phyloP scores from a whole-genome alignment of 2,329 filamentous ascomycete genomes.

The Capronia coronata region DNA sequence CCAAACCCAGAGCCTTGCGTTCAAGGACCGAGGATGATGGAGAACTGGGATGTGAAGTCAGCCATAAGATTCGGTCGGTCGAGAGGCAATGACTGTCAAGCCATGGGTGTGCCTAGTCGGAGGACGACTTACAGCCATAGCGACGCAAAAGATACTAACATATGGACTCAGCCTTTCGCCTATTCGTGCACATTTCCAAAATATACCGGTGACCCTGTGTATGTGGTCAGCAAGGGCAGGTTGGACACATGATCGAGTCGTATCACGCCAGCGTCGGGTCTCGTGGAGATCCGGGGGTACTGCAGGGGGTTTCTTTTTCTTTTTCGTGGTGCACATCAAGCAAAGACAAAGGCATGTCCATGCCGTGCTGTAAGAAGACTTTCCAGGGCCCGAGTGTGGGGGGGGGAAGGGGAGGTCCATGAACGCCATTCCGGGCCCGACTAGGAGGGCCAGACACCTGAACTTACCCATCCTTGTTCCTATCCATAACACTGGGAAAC shows the following conservation, averaged over 20 bases:
- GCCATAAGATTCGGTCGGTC: not conserved
- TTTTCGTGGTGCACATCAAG: too few species aligned
- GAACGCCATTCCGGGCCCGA: too few species aligned
- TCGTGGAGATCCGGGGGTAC: too few species aligned
- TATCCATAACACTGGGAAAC: constrained; percentile 81
- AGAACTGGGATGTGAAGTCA: constrained; percentile 16
- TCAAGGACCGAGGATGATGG: constrained; percentile 14
- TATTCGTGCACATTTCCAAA: constrained; percentile 93
- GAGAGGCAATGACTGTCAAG: not conserved
- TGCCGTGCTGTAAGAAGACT: too few species aligned
- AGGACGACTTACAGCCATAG: constrained; percentile 71
- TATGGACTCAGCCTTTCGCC: constrained; percentile 92
- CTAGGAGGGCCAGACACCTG: too few species aligned
- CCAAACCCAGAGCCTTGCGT: too few species aligned
- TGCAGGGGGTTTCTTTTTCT: too few species aligned
- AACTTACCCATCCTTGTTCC: constrained; percentile 78
- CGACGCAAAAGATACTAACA: constrained; percentile 83
- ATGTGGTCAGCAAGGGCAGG: not conserved
- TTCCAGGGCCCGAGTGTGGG: too few species aligned
- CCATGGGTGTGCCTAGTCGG: not conserved
- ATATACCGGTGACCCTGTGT: constrained; percentile 67
- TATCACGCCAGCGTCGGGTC: too few species aligned
- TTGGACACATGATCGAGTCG: too few species aligned
- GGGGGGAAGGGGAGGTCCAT: not conserved
- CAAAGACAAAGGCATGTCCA: too few species aligned